Percentiles rank a stretch among this genome's conserved stretches.
These are phyloP conservation scores for Gossypium arboreum DNA, from an alignment of 345 rosid genomes.

Conservation along the genomic window DNA sequence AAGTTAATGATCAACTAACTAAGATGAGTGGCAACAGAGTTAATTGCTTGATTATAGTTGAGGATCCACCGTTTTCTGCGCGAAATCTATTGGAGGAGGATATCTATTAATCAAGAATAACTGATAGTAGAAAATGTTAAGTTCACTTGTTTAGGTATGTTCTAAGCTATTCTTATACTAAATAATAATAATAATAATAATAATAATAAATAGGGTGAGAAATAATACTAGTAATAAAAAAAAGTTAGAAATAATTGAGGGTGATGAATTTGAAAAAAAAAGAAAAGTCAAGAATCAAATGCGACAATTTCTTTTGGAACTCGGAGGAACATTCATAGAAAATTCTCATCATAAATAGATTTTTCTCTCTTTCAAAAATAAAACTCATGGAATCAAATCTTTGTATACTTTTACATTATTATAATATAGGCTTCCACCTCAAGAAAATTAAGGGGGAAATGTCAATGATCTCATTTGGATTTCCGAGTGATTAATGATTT, in stretches of 20 bases:
- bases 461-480: constrained; percentile 4
- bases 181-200: too few relatives aligned
- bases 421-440: neutral
- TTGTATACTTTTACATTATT: neutral
- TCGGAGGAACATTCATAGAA: neutral
- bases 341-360: neutral
- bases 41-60: too few relatives aligned
- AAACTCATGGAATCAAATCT: neutral
- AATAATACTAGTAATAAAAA: too few relatives aligned
- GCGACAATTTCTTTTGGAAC: neutral
- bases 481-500: neutral
- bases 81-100: too few relatives aligned
- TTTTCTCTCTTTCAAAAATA: neutral
- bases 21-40: too few relatives aligned
- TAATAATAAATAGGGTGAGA: too few relatives aligned
- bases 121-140: too few relatives aligned
- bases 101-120: too few relatives aligned
- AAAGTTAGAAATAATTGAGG: neutral
- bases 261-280: neutral
- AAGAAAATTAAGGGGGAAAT: neutral
- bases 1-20: too few relatives aligned
- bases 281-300: neutral
- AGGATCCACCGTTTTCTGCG: too few relatives aligned
- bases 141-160: too few relatives aligned
- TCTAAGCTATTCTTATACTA: too few relatives aligned